Evolutionary conservation across 2,329 filamentous ascomycete species (phyloP), one percentile per base, ranked within the genome.

Genomic region (Massarina eburnea): DNA sequence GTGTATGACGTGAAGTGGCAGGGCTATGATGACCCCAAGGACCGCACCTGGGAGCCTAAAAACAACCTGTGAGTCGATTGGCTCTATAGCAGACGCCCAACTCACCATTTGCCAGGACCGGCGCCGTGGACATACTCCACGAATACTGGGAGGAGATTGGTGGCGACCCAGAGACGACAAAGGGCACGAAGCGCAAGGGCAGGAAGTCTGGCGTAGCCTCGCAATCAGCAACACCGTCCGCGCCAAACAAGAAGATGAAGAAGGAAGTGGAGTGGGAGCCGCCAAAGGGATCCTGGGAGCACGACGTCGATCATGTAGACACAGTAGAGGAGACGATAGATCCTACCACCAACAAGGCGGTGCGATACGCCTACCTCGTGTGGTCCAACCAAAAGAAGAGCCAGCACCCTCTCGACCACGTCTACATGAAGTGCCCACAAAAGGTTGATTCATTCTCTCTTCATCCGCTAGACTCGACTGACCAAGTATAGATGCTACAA

Each of bases 1-100:
- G 76, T 78, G 37, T 91, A 86, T 61, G 78, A 85, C 41, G 86
- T 94, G 27, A 91, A 92, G 60, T 94, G 89, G 89, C 82, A 88
- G 53, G 88, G 88, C 3, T 94, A 85, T 51, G 81, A 88, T 0
- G 80, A 84, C 50, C 82, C 84, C 50, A 67, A 74, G 0, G 89
- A 94, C 55, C 71, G 81, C 59, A 94, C 89, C 0, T 92, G 88
- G 88, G 89, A 94, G 64, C 84, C 86, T 0, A 84, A 89, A 57
- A 81, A 83, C 9, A 91, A 91, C 56, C 73, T 89, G 81, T 84
- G 69, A 48, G 77, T 54, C 10, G 21, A 14, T 37, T 8, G n/a
- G 19, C 26, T 41, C 21, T 36, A 20, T 3, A 8, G 21, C n/a
- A 8, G 8, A 24, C 27, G 29, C 30, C 30, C n/a, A n/a, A 36